Evolutionary conservation across 2,329 filamentous ascomycete genomes (phyloP), one percentile per base, ranked within the genome.

Genomic region (Hypoxylon sp.): DNA sequence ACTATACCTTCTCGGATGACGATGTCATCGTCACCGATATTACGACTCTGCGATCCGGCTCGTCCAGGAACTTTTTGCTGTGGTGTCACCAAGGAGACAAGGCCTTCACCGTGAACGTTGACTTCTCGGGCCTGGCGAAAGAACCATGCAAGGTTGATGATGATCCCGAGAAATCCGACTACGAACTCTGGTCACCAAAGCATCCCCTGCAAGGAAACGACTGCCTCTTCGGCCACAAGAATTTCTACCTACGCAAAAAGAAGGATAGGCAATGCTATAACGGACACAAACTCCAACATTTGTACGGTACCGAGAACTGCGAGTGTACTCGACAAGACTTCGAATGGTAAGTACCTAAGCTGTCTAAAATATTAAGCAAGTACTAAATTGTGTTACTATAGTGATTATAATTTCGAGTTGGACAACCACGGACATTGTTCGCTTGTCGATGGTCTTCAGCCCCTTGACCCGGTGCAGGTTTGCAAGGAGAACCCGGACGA

Each of bases 401-500:
- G 90, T 73, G 93, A 95, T 69, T 99, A 91, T 79, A 99, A 99
- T 72, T 99, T 84, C 71, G 87, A 97, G 69, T 83, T 89, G 35
- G 83, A 89, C 70, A 80, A 75, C 19, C 89, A 92, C 66, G 88
- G 88, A 36, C 84, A 88, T 56, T 99, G 94, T 73, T 72, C 71
- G 4, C 82, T 95, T 8, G 91, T 97, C 1, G 71, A 80, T 0
- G 93, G 93, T 9, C 82, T 91, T 29, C 59, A 80, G 7, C 86
- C 89, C 8, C 65, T 79, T 8, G 73, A 78, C 20, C 76, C 75
- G 6, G 65, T 73, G 49, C 72, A 79, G 51, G 79, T 75, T 72
- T 85, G 82, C 69, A 69, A 71, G 42, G 74, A 77, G 37, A 71
- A 97, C 63, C 83, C 89, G 1, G 83, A 89, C 19, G 80, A 75